Evolutionary conservation across 2,329 filamentous ascomycete species (phyloP).

Genomic region (Chlorencoelia australis): DNA sequence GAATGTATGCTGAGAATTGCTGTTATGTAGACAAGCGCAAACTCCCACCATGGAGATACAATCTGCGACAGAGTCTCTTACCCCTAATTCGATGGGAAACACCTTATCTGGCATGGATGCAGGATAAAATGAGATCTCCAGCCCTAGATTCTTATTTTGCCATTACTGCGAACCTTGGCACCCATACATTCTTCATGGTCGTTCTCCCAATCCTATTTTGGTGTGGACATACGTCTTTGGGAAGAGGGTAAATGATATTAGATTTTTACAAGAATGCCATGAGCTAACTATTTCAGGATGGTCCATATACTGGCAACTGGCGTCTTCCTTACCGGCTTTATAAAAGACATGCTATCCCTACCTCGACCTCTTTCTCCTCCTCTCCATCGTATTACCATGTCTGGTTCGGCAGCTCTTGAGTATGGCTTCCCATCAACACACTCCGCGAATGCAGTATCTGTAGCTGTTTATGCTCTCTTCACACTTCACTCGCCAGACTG

Average conservation of each 20-base stretch:
- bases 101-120: constrained; percentile 80
- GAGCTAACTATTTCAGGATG: constrained; percentile 35
- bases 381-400: constrained; percentile 92
- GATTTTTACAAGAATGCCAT: too few relatives aligned
- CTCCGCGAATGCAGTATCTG: constrained; percentile 92
- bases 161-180: constrained; percentile 89
- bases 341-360: constrained; percentile 90
- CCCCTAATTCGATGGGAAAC: constrained; percentile 92
- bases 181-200: constrained; percentile 98
- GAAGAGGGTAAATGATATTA: constrained; percentile 83
- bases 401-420: constrained; percentile 84
- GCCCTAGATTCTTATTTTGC: constrained; percentile 94
- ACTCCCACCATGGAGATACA: constrained; percentile 83
- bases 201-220: constrained; percentile 91
- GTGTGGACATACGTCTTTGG: constrained; percentile 80
- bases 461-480: constrained; percentile 74
- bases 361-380: constrained; percentile 88
- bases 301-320: constrained; percentile 69
- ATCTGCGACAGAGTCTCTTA: constrained; percentile 68
- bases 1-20: too few relatives aligned
- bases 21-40: constrained; percentile 59
- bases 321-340: constrained; percentile 81
- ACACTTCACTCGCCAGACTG: constrained; percentile 57
- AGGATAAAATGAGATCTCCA: constrained; percentile 69
- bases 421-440: constrained; percentile 98